Percentiles rank a stretch among this genome's conserved stretches.
phyloP scores from a whole-genome alignment of 1,139 yeast species.

The Saccharomycopsis crataegensis region DNA sequence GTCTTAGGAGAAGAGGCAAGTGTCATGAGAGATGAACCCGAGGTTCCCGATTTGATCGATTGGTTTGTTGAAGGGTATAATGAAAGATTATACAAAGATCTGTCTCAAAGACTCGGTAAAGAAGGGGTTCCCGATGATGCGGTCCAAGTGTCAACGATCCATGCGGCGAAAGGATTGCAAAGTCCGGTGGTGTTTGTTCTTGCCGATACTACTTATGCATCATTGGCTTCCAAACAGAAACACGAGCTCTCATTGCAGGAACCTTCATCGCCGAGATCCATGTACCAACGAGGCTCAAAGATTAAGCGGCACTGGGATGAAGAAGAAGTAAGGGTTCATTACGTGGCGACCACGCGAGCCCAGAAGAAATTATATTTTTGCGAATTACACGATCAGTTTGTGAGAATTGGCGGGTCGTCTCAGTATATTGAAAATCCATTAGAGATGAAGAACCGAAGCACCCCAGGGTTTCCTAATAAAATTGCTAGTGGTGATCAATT shows the following conservation, averaged over 20 bases:
- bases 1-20: too few relatives aligned
- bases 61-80: slow-evolving; percentile 41
- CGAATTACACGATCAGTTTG: not conserved
- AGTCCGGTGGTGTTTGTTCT: slow-evolving; percentile 60
- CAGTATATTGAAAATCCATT: too few relatives aligned
- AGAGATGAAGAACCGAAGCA: too few relatives aligned
- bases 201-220: slow-evolving; percentile 26
- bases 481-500: too few relatives aligned
- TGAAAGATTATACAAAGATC: slow-evolving; percentile 30
- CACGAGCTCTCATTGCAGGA: too few relatives aligned
- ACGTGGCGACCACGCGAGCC: slow-evolving; percentile 65
- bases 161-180: slow-evolving; percentile 66
- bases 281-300: too few relatives aligned
- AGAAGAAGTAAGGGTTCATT: slow-evolving; percentile 36
- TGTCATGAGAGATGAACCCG: slow-evolving; percentile 24
- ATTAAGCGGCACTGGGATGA: not conserved
- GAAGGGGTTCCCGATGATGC: not conserved
- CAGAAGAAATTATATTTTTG: slow-evolving; percentile 33
- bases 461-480: too few relatives aligned
- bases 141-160: slow-evolving; percentile 50
- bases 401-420: not conserved
- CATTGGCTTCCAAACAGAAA: too few relatives aligned
- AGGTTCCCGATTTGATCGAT: slow-evolving; percentile 22
- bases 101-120: slow-evolving; percentile 20
- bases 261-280: too few relatives aligned